Conservation (phyloP, 106 monocot genomes). For the Vanilla planifolia region DNA sequence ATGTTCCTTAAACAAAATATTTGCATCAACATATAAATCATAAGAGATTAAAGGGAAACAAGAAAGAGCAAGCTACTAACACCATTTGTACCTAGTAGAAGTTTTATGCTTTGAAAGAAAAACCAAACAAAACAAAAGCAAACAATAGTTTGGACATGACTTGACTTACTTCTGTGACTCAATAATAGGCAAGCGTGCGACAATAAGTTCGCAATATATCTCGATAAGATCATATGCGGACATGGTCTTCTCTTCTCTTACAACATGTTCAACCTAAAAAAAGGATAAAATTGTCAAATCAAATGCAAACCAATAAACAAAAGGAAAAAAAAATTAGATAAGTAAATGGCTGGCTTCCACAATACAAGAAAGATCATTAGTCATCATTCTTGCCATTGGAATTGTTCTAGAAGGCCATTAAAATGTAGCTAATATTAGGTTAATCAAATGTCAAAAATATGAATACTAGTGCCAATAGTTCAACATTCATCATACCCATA, state of each 20-base stretch:
- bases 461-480: too few relatives aligned
- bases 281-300: neutral
- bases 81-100: neutral
- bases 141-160: neutral
- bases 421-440: too few relatives aligned
- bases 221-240: constrained; percentile 80
- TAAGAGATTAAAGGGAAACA: too few relatives aligned
- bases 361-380: constrained; percentile 3
- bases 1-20: too few relatives aligned
- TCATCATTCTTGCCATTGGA: too few relatives aligned
- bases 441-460: too few relatives aligned
- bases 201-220: constrained; percentile 82
- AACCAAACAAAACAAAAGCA: neutral
- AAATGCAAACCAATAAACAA: neutral
- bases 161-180: constrained; percentile 78
- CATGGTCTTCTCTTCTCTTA: constrained; percentile 88
- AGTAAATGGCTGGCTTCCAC: neutral
- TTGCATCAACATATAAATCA: too few relatives aligned
- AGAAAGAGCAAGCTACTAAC: neutral
- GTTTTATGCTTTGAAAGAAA: neutral
- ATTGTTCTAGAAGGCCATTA: too few relatives aligned
- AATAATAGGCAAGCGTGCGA: constrained; percentile 65
- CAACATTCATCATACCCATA: too few relatives aligned
- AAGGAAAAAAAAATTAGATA: neutral
- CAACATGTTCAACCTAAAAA: constrained; percentile 91